Percentiles rank a stretch among this genome's conserved stretches.
Conservation (phyloP, 2,329 filamentous ascomycete species). For the Trichoderma breve region DNA sequence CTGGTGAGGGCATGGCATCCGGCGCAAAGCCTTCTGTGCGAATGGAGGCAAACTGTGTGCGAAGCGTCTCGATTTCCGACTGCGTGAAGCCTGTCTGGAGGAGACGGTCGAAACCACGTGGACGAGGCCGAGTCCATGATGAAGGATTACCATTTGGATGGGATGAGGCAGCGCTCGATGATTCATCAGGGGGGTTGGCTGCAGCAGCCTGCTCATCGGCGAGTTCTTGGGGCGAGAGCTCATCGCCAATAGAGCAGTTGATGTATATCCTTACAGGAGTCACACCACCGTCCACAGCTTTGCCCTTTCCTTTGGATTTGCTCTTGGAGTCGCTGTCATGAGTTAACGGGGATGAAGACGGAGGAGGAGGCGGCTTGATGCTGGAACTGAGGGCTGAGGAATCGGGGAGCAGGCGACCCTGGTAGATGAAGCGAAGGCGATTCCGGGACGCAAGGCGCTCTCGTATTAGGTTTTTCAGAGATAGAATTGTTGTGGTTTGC, state of each 20-base stretch:
- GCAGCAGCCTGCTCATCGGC: slow-evolving; percentile 59
- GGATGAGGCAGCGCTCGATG: slow-evolving; percentile 46
- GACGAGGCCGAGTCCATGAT: slow-evolving; percentile 34
- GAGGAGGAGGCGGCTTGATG: slow-evolving; percentile 61
- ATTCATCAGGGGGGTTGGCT: slow-evolving; percentile 37
- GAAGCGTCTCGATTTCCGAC: slow-evolving; percentile 78
- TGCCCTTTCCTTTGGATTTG: slow-evolving; percentile 55
- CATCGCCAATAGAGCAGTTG: slow-evolving; percentile 86
- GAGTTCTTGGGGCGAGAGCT: slow-evolving; percentile 67
- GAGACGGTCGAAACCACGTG: slow-evolving; percentile 82
- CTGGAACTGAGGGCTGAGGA: slow-evolving; percentile 64
- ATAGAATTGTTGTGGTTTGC: slow-evolving; percentile 66
- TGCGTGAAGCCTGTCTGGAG: slow-evolving; percentile 77
- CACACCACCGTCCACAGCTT: slow-evolving; percentile 38
- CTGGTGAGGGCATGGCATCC: slow-evolving; percentile 81
- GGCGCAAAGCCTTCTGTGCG: slow-evolving; percentile 80
- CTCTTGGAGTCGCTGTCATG: slow-evolving; percentile 28
- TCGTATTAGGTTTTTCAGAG: slow-evolving; percentile 81
- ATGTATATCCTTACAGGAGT: slow-evolving; percentile 68
- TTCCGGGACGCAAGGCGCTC: slow-evolving; percentile 64
- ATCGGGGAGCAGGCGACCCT: slow-evolving; percentile 82
- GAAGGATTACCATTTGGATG: slow-evolving; percentile 24
- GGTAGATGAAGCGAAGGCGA: slow-evolving; percentile 84
- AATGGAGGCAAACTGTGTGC: slow-evolving; percentile 85
- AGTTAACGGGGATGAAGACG: slow-evolving; percentile 44